Conservation (phyloP, 805 yeast genomes). For the Groenewaldozyma salmanticensis region DNA sequence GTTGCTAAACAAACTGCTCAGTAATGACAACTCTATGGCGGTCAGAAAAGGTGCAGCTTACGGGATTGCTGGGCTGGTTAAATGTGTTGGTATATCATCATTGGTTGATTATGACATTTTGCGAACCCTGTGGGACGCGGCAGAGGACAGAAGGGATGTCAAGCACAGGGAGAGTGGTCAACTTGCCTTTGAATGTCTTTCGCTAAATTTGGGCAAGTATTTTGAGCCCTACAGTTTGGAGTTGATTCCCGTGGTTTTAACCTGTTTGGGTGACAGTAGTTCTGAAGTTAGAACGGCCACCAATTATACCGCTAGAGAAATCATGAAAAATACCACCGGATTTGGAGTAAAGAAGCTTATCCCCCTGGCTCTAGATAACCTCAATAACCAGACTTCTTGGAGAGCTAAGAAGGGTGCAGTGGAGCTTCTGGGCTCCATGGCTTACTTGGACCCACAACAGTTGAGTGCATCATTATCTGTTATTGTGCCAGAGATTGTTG, state of each 20-base stretch:
- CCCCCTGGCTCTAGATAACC: constrained; percentile 77
- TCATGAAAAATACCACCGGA: constrained; percentile 86
- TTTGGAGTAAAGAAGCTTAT: constrained; percentile 85
- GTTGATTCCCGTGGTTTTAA: constrained; percentile 69
- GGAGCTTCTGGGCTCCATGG: constrained; percentile 94
- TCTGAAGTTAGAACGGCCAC: constrained; percentile 88
- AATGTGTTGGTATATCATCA: constrained; percentile 79
- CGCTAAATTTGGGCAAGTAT: constrained; percentile 59
- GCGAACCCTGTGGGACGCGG: constrained; percentile 65
- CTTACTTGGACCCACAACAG: constrained; percentile 91
- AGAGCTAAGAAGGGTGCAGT: constrained; percentile 95
- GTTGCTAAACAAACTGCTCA: constrained; percentile 52
- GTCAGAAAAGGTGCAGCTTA: constrained; percentile 91
- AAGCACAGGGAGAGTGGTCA: constrained; percentile 80
- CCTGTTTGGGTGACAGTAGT: constrained; percentile 73
- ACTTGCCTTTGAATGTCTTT: constrained; percentile 74
- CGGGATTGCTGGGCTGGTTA: constrained; percentile 88
- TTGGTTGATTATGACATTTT: constrained; percentile 69
- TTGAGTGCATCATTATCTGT: constrained; percentile 79
- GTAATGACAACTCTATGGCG: constrained; percentile 33
- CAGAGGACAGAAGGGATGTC: constrained; percentile 75
- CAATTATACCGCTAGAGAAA: constrained; percentile 70
- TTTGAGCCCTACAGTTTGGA: constrained; percentile 95
- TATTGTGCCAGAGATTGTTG: constrained; percentile 93
- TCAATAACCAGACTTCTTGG: constrained; percentile 82